These are phyloP conservation scores for Amanita jacksonii DNA, from an alignment of 768 basidiomycete genomes.

Conservation along the genomic window DNA sequence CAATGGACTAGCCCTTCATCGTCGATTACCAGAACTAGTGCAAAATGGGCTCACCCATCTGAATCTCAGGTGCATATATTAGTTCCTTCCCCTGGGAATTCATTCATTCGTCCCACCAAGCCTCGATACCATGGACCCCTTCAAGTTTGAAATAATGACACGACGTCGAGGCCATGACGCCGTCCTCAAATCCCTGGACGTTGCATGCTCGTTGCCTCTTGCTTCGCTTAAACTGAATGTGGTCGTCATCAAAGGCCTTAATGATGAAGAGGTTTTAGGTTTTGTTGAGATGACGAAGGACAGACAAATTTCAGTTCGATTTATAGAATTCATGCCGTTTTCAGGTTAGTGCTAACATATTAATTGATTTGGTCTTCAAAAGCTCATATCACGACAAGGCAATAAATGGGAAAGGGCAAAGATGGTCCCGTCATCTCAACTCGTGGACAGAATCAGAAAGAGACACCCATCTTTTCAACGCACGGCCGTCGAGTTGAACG, in stretches of 20 bases:
- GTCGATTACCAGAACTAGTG: conserved; percentile 60
- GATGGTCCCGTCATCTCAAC: conserved; percentile 67
- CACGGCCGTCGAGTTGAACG: conserved; percentile 57
- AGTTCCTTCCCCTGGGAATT: no score
- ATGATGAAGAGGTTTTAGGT: conserved; percentile 69
- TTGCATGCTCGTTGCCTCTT: conserved; percentile 47
- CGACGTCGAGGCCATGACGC: conserved; percentile 68
- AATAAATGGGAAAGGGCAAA: conserved; percentile 80
- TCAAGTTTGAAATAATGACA: conserved; percentile 85
- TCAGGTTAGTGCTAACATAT: conserved; percentile 38
- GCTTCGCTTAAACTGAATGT: conserved; percentile 73
- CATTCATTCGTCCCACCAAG: conserved; percentile 24
- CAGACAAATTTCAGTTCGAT: conserved; percentile 58
- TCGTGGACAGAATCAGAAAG: conserved; percentile 41
- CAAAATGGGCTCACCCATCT: conserved; percentile 71
- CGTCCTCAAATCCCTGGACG: conserved; percentile 57
- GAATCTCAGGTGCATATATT: conserved; percentile 43
- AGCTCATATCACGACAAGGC: conserved; percentile 31
- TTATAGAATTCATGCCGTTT: conserved; percentile 95
- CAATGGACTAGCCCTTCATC: conserved; percentile 71
- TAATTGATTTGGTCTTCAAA: conserved; percentile 3
- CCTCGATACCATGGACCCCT: conserved; percentile 76
- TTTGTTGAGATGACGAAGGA: conserved; percentile 73
- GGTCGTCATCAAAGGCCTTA: conserved; percentile 73
- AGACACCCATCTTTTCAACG: conserved; percentile 45